Base-by-base conservation (phyloP, 345 rosid species). In the Turnera subulata region DNA sequence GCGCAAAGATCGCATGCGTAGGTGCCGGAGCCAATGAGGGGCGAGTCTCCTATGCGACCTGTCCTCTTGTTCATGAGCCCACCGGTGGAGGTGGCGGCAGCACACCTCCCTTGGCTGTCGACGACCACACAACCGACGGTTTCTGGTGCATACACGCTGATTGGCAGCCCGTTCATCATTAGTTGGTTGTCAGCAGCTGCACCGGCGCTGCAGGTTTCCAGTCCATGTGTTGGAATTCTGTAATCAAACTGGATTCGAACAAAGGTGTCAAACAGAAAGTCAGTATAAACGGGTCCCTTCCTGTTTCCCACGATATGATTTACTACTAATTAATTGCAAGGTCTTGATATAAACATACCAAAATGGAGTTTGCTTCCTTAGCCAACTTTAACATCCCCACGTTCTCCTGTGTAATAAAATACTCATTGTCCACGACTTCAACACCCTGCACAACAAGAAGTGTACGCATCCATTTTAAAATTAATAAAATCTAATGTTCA, bases 41-140 rank as follows among this genome's bases (percentile, higher is more conserved):
- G 96, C 6, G 98, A 89, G 86, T 92, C 98, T 24, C 98, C 98
- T 0, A 89, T 92, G 44, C 98, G 82, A 10, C 98, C 98, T 21
- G 63, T 55, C 86, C 74, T 79, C 59, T 92, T 92, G 79, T 92
- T 92, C 93, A 92, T 92, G 17, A 92, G 72, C 32, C 98, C 98
- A 1, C 98, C 98, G 0, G 98, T 92, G 4, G 98, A 92, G 1
- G 98, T 92, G 48, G 91, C 98, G 0, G 98, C 93, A 0, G 96
- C 98, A 22, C 98, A 92, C 40, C 80, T 71, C 10, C 96, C 96
- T 59, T 83, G 72, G 19, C 73, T 54, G 78, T 92, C 98, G 11
- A 92, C 98, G 50, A 75, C 98, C 29, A 80, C 96, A 66, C 98
- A 92, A 0, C 98, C 98, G 0, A 92, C 98, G 0, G 98, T 92